Evolutionary conservation across 1,139 yeast species (phyloP), one percentile per base, ranked within the genome.

Genomic region (Taiozyma onychis): DNA sequence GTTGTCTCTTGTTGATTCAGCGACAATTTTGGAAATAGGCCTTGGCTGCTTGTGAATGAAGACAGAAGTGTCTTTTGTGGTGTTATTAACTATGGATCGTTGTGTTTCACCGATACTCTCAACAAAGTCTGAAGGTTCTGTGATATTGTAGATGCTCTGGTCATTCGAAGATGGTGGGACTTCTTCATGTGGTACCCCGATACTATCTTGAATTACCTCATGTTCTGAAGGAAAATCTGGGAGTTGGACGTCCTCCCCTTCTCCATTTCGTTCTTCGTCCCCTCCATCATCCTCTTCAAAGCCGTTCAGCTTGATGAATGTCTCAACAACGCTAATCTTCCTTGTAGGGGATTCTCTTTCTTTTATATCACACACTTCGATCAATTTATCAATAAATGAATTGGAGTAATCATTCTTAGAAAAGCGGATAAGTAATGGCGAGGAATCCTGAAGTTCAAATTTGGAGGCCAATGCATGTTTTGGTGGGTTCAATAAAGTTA

Each of bases 91-190:
- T 3, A 54, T 53, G 2, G 57, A 59, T 1, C 54, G 54, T 37
- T 54, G 48, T 6, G 51, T 34, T 1, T 56, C 47, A 8, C 45
- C 54, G 10, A 54, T 44, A 18, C 56, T 57, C n/a, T 56, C 54
- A 39, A 53, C 48, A 3, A 16, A 21, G 6, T 48, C 44, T 6
- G 47, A 47, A 7, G 34, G 44, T 21, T 42, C 26, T 3, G 42
- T 39, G 72, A 1, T 85, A 83, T 0, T 81, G 86, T 86, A 66
- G 69, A 0, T 81, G 74, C 57, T 78, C 65, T 57, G 82, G 79
- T 57, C 73, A 71, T 52, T 70, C 70, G 44, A 81, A 86, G 35
- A 44, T 28, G 27, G 45, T 24, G 22, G 45, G 10, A 48, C 41
- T 21, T 24, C 43, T 7, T 26, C 30, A 21, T 41, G 39, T 14